Conservation (phyloP, 148 eudicot species). For the Spergularia marina region DNA sequence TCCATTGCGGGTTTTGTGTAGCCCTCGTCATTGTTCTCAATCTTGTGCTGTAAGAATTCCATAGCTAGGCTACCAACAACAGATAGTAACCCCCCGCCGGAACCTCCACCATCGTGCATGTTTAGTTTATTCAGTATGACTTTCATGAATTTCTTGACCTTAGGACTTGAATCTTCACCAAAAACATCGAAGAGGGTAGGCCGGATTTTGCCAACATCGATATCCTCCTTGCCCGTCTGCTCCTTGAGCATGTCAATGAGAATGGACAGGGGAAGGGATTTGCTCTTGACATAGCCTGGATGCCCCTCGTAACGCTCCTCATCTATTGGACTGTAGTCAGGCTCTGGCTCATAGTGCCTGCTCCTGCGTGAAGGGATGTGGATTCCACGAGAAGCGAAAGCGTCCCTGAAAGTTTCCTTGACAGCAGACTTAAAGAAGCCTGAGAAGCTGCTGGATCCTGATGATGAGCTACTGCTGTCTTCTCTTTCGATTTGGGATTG, state of each 20-base stretch:
- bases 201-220: slow-evolving; percentile 78
- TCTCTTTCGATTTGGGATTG: not conserved
- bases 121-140: slow-evolving; percentile 56
- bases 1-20: slow-evolving; percentile 70
- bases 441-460: slow-evolving; percentile 22
- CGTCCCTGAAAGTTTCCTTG: slow-evolving; percentile 27
- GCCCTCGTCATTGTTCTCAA: slow-evolving; percentile 55
- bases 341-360: slow-evolving; percentile 33
- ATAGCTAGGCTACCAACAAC: slow-evolving; percentile 69
- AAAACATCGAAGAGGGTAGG: slow-evolving; percentile 81
- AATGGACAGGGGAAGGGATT: slow-evolving; percentile 70
- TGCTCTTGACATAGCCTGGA: slow-evolving; percentile 54
- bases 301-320: slow-evolving; percentile 35
- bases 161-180: slow-evolving; percentile 91
- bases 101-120: slow-evolving; percentile 11
- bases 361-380: slow-evolving; percentile 48
- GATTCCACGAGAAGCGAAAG: slow-evolving; percentile 71
- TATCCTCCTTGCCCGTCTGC: slow-evolving; percentile 80
- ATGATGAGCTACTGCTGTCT: not conserved
- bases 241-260: slow-evolving; percentile 81
- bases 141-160: slow-evolving; percentile 92
- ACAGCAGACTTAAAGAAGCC: slow-evolving; percentile 24
- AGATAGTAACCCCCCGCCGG: slow-evolving; percentile 53
- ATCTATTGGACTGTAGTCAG: slow-evolving; percentile 32
- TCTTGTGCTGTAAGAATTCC: slow-evolving; percentile 79